Evolutionary conservation across 768 basidiomycete genomes (phyloP), one percentile per base, ranked within the genome.

Genomic region (Auriculariales sp.): DNA sequence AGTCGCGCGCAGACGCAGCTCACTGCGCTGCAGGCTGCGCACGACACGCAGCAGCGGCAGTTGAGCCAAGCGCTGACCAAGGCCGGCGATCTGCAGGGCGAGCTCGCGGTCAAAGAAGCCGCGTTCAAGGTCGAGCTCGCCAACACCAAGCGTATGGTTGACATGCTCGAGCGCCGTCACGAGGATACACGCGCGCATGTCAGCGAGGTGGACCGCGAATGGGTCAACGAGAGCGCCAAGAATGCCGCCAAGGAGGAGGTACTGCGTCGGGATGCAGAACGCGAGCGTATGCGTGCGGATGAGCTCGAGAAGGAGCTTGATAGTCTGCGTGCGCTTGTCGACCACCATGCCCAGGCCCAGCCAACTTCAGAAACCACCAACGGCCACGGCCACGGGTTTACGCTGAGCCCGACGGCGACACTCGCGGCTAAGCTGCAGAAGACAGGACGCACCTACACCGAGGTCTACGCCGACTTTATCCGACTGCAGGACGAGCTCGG

Each of bases 381-480:
- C 28, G 44, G 47, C 28, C 30, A 53, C 6, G 46, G 49, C 14
- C 44, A 73, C 7, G 75, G 81, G 67, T 67, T 83, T 59, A 77
- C 80, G 36, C 66, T 92, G 15, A 91, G 87, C 59, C 90, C 93
- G 1, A 88, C 92, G 0, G 85, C 93, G 11, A 82, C 84, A 3
- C 79, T 94, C 69, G 89, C 83, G 5, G 81, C 81, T 65, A 78
- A 72, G 53, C 76, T 82, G 19, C 90, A 92, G 67, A 79, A 77
- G 62, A 76, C 71, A 25, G 89, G 87, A 27, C 87, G 86, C 71
- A 86, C 85, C 1, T 94, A 94, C 66, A 94, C 94, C 0, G 87
- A 95, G 59, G 82, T 98, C 19, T 97, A 95, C 61, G 75, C 85
- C 14, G 90, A 95, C 59, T 89, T 89, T 56, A 80, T 94, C 30